These are phyloP conservation scores for Nemania diffusa DNA, from an alignment of 2,329 filamentous ascomycete species.

Conservation along the genomic window DNA sequence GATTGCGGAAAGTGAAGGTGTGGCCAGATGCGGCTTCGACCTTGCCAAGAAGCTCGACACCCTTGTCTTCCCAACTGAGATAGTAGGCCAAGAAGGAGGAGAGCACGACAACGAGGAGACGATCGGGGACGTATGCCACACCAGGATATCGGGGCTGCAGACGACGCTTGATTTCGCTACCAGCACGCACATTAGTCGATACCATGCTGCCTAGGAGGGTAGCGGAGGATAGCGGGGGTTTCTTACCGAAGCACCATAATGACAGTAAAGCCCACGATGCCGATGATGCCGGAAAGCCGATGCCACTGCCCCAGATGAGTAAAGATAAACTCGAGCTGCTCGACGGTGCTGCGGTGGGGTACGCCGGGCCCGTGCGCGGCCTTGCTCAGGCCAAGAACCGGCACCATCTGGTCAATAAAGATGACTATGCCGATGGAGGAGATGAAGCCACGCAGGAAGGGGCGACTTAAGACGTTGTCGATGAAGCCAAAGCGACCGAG, in stretches of 20 bases:
- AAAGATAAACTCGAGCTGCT: slow-evolving; percentile 85
- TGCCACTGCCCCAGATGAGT: slow-evolving; percentile 74
- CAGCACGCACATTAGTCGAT: slow-evolving; percentile 25
- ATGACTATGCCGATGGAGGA: slow-evolving; percentile 97
- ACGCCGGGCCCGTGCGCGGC: slow-evolving; percentile 73
- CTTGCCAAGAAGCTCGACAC: slow-evolving; percentile 84
- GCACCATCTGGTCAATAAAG: slow-evolving; percentile 91
- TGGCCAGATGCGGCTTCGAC: slow-evolving; percentile 79
- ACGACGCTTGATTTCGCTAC: slow-evolving; percentile 80
- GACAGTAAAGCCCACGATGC: slow-evolving; percentile 81
- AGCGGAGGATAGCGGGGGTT: neutral
- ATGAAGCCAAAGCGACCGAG: slow-evolving; percentile 88
- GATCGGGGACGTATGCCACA: slow-evolving; percentile 90
- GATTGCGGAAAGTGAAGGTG: slow-evolving; percentile 84
- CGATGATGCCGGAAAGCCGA: slow-evolving; percentile 78
- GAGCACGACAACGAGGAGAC: slow-evolving; percentile 87
- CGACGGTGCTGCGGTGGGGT: slow-evolving; percentile 84
- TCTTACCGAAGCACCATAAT: slow-evolving; percentile 89
- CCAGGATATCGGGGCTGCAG: slow-evolving; percentile 81
- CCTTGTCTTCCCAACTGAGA: slow-evolving; percentile 80
- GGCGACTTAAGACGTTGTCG: slow-evolving; percentile 91
- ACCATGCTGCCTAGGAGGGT: neutral
- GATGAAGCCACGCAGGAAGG: slow-evolving; percentile 94
- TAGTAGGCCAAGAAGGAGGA: slow-evolving; percentile 83
- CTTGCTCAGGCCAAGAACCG: slow-evolving; percentile 81